Percentiles rank a stretch among this genome's conserved stretches.
phyloP scores from a whole-genome alignment of 1,139 yeast genomes.

The Pneumocystis wakefieldiae region DNA sequence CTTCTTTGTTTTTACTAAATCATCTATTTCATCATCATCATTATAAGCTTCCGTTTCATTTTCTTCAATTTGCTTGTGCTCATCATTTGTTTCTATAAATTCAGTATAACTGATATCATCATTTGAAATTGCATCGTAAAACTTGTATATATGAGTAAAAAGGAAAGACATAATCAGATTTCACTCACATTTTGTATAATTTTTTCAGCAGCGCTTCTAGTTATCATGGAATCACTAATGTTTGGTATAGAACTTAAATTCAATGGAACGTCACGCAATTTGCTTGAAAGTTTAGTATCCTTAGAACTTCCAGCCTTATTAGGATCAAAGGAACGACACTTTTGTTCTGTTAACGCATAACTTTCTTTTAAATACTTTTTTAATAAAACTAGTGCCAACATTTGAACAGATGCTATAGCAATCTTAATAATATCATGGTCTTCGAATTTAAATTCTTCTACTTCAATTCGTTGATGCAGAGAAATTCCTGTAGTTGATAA shows the following conservation, averaged over 20 bases:
- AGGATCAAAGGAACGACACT: slow-evolving; percentile 10
- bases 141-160: not conserved
- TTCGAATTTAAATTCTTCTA: not conserved
- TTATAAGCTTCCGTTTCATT: not conserved
- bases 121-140: not conserved
- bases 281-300: slow-evolving; percentile 6
- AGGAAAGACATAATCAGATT: not conserved
- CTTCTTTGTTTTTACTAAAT: not conserved
- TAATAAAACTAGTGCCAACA: slow-evolving; percentile 2
- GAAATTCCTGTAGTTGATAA: slow-evolving; percentile 28
- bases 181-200: not conserved
- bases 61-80: not conserved
- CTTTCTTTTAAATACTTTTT: slow-evolving; percentile 6
- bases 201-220: not conserved
- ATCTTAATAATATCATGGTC: not conserved
- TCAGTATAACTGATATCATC: not conserved
- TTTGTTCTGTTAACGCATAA: slow-evolving; percentile 8
- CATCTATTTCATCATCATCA: not conserved
- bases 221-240: not conserved
- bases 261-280: not conserved
- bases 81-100: not conserved
- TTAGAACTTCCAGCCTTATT: slow-evolving; percentile 5
- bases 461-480: slow-evolving; percentile 19
- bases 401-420: slow-evolving; percentile 5
- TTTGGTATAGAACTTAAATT: slow-evolving; percentile 3